These are phyloP conservation scores for Corrigiola litoralis DNA, from an alignment of 179 eudicot genomes.

Conservation along the genomic window DNA sequence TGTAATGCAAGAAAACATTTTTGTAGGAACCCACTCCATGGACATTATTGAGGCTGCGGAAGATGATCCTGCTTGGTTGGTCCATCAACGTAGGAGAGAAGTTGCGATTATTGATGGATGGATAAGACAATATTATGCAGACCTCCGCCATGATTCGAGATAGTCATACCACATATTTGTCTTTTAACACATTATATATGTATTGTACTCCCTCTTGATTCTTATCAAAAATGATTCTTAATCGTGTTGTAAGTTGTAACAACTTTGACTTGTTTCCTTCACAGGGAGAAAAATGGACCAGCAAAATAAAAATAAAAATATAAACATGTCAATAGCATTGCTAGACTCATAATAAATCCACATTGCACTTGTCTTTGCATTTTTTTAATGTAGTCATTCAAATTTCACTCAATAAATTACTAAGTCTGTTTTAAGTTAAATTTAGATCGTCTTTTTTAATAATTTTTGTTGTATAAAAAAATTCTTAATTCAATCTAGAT, in stretches of 20 bases:
- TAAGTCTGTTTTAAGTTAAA: too few relatives aligned
- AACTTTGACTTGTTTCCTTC: constrained; percentile 38
- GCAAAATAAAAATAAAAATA: not conserved
- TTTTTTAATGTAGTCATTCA: too few relatives aligned
- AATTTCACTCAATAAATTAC: too few relatives aligned
- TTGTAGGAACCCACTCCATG: constrained; percentile 8
- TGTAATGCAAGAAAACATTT: not conserved
- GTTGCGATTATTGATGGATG: constrained; percentile 17
- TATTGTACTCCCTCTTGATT: too few relatives aligned
- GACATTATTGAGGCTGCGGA: not conserved
- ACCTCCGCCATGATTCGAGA: not conserved
- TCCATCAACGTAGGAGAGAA: constrained; percentile 18
- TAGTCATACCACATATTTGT: not conserved
- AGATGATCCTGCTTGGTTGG: constrained; percentile 29
- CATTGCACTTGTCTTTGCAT: too few relatives aligned
- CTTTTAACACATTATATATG: not conserved
- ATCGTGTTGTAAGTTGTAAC: constrained; percentile 45
- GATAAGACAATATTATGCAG: constrained; percentile 12
- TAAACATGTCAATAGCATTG: not conserved
- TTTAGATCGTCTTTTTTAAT: too few relatives aligned
- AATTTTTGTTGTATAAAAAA: too few relatives aligned
- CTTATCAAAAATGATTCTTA: too few relatives aligned
- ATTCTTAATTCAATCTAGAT: too few relatives aligned
- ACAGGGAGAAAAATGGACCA: not conserved
- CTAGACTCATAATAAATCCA: not conserved